Evolutionary conservation across 2,329 filamentous ascomycete species (phyloP).

Genomic region (Colletotrichum shisoi): DNA sequence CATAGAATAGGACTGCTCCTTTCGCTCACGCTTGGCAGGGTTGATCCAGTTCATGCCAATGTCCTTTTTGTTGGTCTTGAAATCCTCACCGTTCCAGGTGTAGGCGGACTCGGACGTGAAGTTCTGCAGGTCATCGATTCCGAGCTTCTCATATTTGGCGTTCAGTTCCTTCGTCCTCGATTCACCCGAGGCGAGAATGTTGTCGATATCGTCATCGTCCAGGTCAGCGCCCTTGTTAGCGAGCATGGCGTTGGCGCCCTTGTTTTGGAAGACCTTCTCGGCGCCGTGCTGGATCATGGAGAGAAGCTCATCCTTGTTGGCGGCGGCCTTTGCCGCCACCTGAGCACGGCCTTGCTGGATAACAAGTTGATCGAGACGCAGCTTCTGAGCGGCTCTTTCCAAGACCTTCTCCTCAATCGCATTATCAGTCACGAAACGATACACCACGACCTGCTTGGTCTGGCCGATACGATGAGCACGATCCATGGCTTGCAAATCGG

Average conservation of each 20-base stretch:
- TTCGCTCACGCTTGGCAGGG: constrained; percentile 95
- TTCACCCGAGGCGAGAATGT: constrained; percentile 85
- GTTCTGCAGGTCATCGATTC: constrained; percentile 95
- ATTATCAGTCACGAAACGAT: constrained; percentile 96
- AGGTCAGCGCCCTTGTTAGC: constrained; percentile 68
- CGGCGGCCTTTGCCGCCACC: constrained; percentile 85
- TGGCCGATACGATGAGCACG: constrained; percentile 98
- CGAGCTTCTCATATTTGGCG: constrained; percentile 93
- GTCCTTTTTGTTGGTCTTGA: constrained; percentile 89
- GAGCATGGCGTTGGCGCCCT: constrained; percentile 69
- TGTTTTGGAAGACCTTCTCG: constrained; percentile 86
- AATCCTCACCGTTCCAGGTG: constrained; percentile 98
- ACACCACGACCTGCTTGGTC: constrained; percentile 96
- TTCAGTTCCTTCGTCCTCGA: constrained; percentile 88
- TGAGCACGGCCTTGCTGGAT: constrained; percentile 97
- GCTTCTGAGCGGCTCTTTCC: constrained; percentile 93
- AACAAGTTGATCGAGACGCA: constrained; percentile 94
- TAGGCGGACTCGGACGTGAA: constrained; percentile 98
- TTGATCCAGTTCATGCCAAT: constrained; percentile 97
- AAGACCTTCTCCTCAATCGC: constrained; percentile 98
- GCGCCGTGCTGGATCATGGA: constrained; percentile 99
- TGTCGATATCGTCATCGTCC: constrained; percentile 90
- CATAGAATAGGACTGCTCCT: constrained; percentile 97
- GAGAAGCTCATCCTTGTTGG: constrained; percentile 93
- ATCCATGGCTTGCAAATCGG: constrained; percentile 98